These are phyloP conservation scores for Lichenothelia convexa DNA, from an alignment of 495 filamentous ascomycete genomes.

Conservation along the genomic window DNA sequence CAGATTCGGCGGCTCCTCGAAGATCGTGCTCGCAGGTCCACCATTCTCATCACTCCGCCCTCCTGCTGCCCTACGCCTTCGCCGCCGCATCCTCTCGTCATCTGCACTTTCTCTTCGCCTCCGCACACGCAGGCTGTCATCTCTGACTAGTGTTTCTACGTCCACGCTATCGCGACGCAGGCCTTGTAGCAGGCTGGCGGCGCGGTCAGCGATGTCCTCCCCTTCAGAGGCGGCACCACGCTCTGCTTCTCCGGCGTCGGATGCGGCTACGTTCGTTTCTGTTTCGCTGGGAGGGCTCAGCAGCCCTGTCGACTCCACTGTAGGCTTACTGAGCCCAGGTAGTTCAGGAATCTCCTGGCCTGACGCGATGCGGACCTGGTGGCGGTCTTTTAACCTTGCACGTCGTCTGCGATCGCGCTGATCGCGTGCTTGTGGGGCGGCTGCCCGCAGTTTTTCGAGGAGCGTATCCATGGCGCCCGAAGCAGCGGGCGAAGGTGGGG, in stretches of 20 bases:
- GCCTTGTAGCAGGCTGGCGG: constrained; percentile 64
- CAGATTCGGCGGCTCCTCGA: background rate
- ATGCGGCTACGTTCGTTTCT: background rate
- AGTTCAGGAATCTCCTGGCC: constrained; percentile 68
- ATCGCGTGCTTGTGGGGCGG: constrained; percentile 73
- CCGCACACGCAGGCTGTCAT: constrained; percentile 17
- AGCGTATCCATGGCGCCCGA: constrained; percentile 92
- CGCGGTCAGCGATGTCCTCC: constrained; percentile 67
- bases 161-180: constrained; percentile 39
- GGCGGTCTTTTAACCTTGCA: constrained; percentile 73
- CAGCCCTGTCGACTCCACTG: background rate
- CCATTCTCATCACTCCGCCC: constrained; percentile 7
- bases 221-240: constrained; percentile 29
- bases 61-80: constrained; percentile 9
- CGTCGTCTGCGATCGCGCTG: constrained; percentile 74
- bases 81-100: constrained; percentile 15
- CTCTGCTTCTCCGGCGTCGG: background rate
- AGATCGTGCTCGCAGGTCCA: background rate
- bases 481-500: constrained; percentile 47
- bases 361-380: constrained; percentile 77
- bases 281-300: constrained; percentile 8
- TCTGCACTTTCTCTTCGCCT: constrained; percentile 18
- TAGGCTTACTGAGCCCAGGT: constrained; percentile 22
- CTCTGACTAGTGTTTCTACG: constrained; percentile 3
- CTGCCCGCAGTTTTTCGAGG: constrained; percentile 88